Conservation (phyloP, 331 rosid species). For the Acacia concinna region DNA sequence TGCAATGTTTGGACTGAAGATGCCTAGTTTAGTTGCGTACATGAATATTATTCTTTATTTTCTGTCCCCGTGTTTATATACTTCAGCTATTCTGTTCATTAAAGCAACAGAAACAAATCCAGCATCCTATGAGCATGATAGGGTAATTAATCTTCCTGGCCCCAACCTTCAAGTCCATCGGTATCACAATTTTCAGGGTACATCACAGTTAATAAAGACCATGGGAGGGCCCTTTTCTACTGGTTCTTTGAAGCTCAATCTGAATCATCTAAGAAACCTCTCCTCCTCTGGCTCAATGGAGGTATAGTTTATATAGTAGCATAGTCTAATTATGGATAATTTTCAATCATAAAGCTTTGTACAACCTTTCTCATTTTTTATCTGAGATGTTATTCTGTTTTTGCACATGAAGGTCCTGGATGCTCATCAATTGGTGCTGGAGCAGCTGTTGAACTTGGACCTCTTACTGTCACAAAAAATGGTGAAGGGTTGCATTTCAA, state of each 20-base stretch:
- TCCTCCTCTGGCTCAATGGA: slow-evolving; percentile 69
- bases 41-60: slow-evolving; percentile 30
- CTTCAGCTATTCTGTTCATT: slow-evolving; percentile 3
- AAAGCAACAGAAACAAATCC: slow-evolving; percentile 37
- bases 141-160: slow-evolving; percentile 49
- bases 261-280: slow-evolving; percentile 48
- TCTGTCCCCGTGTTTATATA: slow-evolving; percentile 21
- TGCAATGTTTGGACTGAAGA: slow-evolving; percentile 22
- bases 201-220: slow-evolving; percentile 47
- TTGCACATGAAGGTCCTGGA: slow-evolving; percentile 49
- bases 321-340: neutral
- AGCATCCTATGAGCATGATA: slow-evolving; percentile 42
- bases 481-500: slow-evolving; percentile 49
- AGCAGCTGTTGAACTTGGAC: slow-evolving; percentile 54
- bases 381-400: slow-evolving; percentile 15
- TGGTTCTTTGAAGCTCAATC: slow-evolving; percentile 67
- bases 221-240: slow-evolving; percentile 61
- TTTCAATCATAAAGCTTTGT: too few relatives aligned
- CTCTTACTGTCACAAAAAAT: slow-evolving; percentile 44
- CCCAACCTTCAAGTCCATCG: slow-evolving; percentile 49
- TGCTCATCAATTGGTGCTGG: slow-evolving; percentile 64
- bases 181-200: slow-evolving; percentile 62
- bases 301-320: slow-evolving; percentile 27
- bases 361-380: neutral
- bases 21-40: slow-evolving; percentile 3